These are phyloP conservation scores for Coemansia sp. DNA, from an alignment of 192 early-diverging fungal species.

Conservation along the genomic window DNA sequence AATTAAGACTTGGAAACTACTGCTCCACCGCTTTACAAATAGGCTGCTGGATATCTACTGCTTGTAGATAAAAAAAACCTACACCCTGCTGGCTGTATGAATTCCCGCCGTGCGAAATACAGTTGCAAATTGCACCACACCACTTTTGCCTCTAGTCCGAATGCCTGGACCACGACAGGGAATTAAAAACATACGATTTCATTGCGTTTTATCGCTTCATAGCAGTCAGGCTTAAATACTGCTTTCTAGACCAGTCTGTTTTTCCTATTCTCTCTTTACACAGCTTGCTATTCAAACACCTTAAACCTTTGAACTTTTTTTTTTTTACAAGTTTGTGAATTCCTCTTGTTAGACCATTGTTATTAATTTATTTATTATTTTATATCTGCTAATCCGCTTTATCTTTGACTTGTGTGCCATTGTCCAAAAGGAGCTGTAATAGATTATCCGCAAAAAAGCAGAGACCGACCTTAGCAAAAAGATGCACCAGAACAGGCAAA, in stretches of 20 bases:
- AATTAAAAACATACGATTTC: background rate
- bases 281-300: no score
- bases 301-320: no score
- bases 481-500: slow-evolving; percentile 48
- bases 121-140: background rate
- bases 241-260: background rate
- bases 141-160: no score
- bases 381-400: background rate
- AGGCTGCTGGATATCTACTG: background rate
- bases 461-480: slow-evolving; percentile 73
- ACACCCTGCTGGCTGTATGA: background rate
- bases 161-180: background rate
- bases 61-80: background rate
- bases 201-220: no score
- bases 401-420: background rate
- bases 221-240: background rate
- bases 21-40: background rate
- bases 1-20: slow-evolving; percentile 8
- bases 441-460: slow-evolving; percentile 76
- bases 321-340: no score
- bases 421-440: background rate
- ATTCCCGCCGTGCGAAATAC: background rate
- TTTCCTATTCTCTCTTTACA: background rate
- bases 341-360: background rate
- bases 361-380: slow-evolving; percentile 10